Percentiles rank a stretch among this genome's conserved stretches.
These are phyloP conservation scores for Spergularia azorica DNA, from an alignment of 179 eudicot genomes.

Conservation along the genomic window DNA sequence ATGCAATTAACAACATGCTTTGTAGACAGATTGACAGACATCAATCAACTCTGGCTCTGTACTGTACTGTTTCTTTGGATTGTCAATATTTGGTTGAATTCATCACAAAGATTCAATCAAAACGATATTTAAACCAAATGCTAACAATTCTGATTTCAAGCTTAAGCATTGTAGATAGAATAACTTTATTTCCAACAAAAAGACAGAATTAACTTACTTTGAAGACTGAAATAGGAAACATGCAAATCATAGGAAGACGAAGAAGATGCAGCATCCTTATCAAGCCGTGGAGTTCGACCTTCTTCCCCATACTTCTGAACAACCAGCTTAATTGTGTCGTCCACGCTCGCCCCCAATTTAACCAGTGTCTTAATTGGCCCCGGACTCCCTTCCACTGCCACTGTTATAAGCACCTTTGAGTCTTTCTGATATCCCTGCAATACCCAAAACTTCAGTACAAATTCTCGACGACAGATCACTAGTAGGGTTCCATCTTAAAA, in stretches of 20 bases:
- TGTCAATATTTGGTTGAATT: too few relatives aligned
- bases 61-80: too few relatives aligned
- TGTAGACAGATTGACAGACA: too few relatives aligned
- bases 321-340: slow-evolving; percentile 67
- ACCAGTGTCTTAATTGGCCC: slow-evolving; percentile 75
- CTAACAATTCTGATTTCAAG: too few relatives aligned
- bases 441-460: neutral
- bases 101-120: too few relatives aligned
- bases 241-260: slow-evolving; percentile 50
- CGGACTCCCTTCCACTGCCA: slow-evolving; percentile 80
- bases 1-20: too few relatives aligned
- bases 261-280: slow-evolving; percentile 43
- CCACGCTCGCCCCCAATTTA: slow-evolving; percentile 72
- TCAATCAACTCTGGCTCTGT: too few relatives aligned
- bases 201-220: slow-evolving; percentile 43
- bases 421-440: slow-evolving; percentile 61
- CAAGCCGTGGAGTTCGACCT: slow-evolving; percentile 69
- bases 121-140: too few relatives aligned
- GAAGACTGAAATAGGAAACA: slow-evolving; percentile 77
- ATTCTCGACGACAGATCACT: neutral
- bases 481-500: neutral
- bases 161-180: too few relatives aligned
- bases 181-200: too few relatives aligned
- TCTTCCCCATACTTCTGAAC: slow-evolving; percentile 59
- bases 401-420: slow-evolving; percentile 76